A percentile compares a stretch with the other conserved stretches of the same genome.
Conservation (phyloP, 2,329 filamentous ascomycete genomes). For the Macrophomina pseudophaseolina region DNA sequence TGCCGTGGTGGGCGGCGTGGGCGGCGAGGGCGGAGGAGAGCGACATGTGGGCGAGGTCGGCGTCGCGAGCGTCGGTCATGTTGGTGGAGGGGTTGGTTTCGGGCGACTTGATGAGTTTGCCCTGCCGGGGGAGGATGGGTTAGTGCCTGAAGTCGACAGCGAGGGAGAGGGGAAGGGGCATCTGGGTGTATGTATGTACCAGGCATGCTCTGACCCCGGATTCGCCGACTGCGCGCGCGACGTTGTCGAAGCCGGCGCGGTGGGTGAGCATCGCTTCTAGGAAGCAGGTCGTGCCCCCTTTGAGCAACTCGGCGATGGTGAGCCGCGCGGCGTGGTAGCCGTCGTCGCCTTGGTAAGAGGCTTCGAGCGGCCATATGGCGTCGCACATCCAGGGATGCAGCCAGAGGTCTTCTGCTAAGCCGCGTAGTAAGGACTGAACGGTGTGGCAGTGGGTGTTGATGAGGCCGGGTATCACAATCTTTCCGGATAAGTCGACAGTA, state of each 20-base stretch:
- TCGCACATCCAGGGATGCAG: constrained; percentile 40
- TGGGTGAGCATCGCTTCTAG: constrained; percentile 45
- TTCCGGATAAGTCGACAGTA: constrained; percentile 36
- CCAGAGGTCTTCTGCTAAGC: constrained; percentile 36
- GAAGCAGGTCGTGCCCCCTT: constrained; percentile 46
- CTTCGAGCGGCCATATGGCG: constrained; percentile 44
- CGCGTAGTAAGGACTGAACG: constrained; percentile 42
- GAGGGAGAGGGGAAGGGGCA: neutral
- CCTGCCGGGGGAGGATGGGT: constrained; percentile 29
- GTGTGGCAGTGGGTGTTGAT: constrained; percentile 46
- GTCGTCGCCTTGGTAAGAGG: constrained; percentile 42
- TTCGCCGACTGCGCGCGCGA: constrained; percentile 39
- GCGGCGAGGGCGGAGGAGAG: constrained; percentile 40
- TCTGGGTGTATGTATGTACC: constrained; percentile 4
- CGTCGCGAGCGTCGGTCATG: constrained; percentile 45
- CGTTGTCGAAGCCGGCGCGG: constrained; percentile 37
- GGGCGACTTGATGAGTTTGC: constrained; percentile 45
- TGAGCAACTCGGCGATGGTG: constrained; percentile 47
- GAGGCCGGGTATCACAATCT: constrained; percentile 44
- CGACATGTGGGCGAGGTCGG: constrained; percentile 44
- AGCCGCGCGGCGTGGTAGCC: constrained; percentile 40
- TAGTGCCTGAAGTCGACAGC: neutral
- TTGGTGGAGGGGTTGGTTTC: constrained; percentile 42
- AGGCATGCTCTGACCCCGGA: constrained; percentile 41
- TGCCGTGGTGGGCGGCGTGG: constrained; percentile 38